phyloP scores from a whole-genome alignment of 768 basidiomycete genomes.

The Gelatoporia subvermispora region DNA sequence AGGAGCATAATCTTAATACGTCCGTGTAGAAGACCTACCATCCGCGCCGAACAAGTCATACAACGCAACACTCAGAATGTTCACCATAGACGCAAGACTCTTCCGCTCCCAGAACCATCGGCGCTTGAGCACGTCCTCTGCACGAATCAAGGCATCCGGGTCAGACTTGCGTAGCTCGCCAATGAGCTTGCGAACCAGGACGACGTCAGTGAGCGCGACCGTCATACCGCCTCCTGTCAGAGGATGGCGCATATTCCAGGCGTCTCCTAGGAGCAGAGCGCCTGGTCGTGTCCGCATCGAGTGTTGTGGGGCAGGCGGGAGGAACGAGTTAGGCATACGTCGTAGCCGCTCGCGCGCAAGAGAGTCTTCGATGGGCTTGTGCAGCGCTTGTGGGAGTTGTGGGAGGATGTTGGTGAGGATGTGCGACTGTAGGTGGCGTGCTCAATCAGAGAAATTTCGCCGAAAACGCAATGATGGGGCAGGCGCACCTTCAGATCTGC shows the following conservation, averaged over 20 bases:
- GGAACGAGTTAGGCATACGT: constrained; percentile 93
- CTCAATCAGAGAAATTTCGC: not conserved
- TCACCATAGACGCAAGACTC: constrained; percentile 77
- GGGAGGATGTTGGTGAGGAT: constrained; percentile 74
- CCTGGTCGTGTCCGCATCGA: constrained; percentile 49
- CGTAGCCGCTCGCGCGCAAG: constrained; percentile 78
- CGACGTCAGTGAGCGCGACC: constrained; percentile 85
- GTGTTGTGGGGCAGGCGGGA: constrained; percentile 73
- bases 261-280: constrained; percentile 84
- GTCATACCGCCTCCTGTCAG: constrained; percentile 99
- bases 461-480: not conserved
- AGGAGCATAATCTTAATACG: constrained; percentile 1
- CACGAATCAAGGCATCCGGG: constrained; percentile 44
- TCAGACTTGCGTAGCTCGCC: constrained; percentile 28
- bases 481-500: constrained; percentile 66
- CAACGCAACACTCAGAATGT: constrained; percentile 87
- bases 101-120: constrained; percentile 88
- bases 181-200: constrained; percentile 63
- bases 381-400: constrained; percentile 72
- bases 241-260: constrained; percentile 99
- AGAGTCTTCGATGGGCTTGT: constrained; percentile 57
- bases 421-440: constrained; percentile 40
- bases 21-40: constrained; percentile 44
- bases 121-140: constrained; percentile 47
- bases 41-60: constrained; percentile 95